phyloP scores from a whole-genome alignment of 305 asterid species.

The Rubia peregrina region DNA sequence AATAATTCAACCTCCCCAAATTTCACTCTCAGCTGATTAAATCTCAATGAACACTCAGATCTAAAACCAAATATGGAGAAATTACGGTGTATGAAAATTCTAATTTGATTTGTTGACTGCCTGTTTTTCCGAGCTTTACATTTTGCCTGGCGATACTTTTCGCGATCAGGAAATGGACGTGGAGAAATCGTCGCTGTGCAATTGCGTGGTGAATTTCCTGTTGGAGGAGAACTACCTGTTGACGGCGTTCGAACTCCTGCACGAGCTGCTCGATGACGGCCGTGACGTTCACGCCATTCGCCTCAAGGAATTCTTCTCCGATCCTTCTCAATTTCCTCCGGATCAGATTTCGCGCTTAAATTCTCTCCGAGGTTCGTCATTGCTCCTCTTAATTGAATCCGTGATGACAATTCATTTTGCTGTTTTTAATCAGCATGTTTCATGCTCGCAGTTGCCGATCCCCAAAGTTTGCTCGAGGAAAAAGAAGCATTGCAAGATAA shows the following conservation, averaged over 20 bases:
- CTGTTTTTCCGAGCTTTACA: neutral
- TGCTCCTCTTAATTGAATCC: neutral
- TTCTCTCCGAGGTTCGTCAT: slow-evolving; percentile 64
- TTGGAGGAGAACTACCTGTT: slow-evolving; percentile 89
- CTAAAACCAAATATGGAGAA: neutral
- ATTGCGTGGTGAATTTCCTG: slow-evolving; percentile 91
- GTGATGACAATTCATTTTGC: neutral
- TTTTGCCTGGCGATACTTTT: neutral
- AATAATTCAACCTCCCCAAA: neutral
- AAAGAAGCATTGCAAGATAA: slow-evolving; percentile 84
- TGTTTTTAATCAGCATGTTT: neutral
- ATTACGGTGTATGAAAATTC: neutral
- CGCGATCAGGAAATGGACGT: slow-evolving; percentile 59
- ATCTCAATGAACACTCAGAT: slow-evolving; percentile 9
- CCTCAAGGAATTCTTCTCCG: slow-evolving; percentile 83
- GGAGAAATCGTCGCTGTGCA: slow-evolving; percentile 97
- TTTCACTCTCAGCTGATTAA: slow-evolving; percentile 1
- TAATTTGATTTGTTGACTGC: neutral
- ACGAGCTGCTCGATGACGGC: slow-evolving; percentile 96
- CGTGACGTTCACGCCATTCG: slow-evolving; percentile 96
- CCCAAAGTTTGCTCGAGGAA: slow-evolving; percentile 89
- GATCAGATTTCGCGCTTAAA: slow-evolving; percentile 93
- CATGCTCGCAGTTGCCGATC: slow-evolving; percentile 66
- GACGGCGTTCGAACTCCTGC: slow-evolving; percentile 98
- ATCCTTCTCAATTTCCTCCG: slow-evolving; percentile 78